These are phyloP conservation scores for Actinomucor elegans DNA, from an alignment of 371 early-diverging fungal genomes.

Conservation along the genomic window DNA sequence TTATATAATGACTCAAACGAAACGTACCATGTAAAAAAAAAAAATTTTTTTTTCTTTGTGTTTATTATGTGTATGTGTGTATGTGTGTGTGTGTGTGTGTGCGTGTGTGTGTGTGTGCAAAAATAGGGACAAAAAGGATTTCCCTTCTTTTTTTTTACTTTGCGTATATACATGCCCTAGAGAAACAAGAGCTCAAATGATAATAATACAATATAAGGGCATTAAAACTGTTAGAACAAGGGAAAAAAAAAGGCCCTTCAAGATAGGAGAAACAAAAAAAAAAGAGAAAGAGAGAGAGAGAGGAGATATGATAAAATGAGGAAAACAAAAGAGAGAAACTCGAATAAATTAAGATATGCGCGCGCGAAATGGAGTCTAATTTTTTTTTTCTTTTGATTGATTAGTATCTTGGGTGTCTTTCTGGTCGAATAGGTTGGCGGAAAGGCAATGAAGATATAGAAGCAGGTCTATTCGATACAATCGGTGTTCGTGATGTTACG, in stretches of 20 bases:
- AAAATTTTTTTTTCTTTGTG: background rate
- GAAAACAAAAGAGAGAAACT: background rate
- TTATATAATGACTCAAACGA: background rate
- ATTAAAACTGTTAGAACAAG: background rate
- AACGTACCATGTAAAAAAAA: background rate
- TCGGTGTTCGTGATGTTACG: slow-evolving; percentile 21
- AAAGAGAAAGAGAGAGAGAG: background rate
- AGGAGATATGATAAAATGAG: background rate
- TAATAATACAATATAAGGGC: background rate
- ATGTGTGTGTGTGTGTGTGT: no score
- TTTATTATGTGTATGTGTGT: background rate
- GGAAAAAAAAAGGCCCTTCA: background rate
- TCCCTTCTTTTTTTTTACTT: background rate
- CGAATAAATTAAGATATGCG: no score
- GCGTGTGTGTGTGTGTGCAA: no score
- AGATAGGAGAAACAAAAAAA: background rate
- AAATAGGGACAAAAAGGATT: background rate
- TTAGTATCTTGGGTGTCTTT: slow-evolving; percentile 30
- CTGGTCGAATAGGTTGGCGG: slow-evolving; percentile 7
- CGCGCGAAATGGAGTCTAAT: background rate
- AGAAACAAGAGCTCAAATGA: background rate
- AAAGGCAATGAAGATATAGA: background rate
- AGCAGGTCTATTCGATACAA: slow-evolving; percentile 15
- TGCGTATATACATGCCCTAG: background rate
- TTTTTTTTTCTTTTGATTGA: background rate